Conservation (phyloP, 495 filamentous ascomycete genomes). For the Zalerion maritima region DNA sequence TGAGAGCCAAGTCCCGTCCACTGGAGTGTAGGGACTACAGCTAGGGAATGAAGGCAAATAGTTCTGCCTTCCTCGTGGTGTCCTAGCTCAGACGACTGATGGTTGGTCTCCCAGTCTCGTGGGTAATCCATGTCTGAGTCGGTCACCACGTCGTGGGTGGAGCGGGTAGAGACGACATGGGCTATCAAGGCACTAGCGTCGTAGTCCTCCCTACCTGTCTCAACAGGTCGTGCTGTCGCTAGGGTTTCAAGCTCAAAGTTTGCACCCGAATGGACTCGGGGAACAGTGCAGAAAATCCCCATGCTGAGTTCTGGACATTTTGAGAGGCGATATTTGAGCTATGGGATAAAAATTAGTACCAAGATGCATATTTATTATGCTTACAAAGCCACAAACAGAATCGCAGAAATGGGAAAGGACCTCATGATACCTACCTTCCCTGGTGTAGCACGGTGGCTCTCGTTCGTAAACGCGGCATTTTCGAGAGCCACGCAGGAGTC, state of each 20-base stretch:
- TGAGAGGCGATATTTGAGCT: conserved; percentile 75
- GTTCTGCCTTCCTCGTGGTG: conserved; percentile 63
- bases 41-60: conserved; percentile 68
- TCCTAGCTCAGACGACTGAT: conserved; percentile 20
- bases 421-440: conserved; percentile 53
- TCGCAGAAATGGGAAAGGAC: conserved; percentile 6
- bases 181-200: conserved; percentile 56
- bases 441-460: conserved; percentile 50
- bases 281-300: conserved; percentile 59
- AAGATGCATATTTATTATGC: no score
- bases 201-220: conserved; percentile 29
- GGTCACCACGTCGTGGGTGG: conserved; percentile 42
- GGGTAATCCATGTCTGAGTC: conserved; percentile 69
- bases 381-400: no score
- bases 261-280: conserved; percentile 26
- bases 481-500: conserved; percentile 68
- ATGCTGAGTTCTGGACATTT: conserved; percentile 65
- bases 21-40: conserved; percentile 63
- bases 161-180: conserved; percentile 67
- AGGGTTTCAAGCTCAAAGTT: conserved; percentile 35
- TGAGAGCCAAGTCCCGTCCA: conserved; percentile 59
- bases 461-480: conserved; percentile 53
- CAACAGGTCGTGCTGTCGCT: conserved; percentile 26
- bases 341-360: no score
- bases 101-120: conserved; percentile 38